Percentiles rank a stretch among this genome's conserved stretches.
Evolutionary conservation across 2,329 filamentous ascomycete species (phyloP).

Genomic region (Mycosphaerella arachidis): DNA sequence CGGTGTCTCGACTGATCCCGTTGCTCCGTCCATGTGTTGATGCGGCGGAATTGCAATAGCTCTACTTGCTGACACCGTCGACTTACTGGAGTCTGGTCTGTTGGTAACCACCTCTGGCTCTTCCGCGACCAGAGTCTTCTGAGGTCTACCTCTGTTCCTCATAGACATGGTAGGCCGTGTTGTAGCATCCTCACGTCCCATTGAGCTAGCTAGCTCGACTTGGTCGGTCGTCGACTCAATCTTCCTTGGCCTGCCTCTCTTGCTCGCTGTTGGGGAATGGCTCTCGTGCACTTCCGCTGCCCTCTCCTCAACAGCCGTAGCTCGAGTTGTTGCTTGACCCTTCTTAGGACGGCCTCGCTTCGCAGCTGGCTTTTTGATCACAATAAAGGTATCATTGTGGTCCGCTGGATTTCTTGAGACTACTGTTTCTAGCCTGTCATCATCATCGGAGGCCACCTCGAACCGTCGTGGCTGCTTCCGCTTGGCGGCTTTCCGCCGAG

Average conservation of each 20-base stretch:
- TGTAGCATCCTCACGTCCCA: not conserved
- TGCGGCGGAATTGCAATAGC: not conserved
- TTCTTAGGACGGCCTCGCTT: slow-evolving; percentile 7
- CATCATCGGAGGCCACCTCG: not conserved
- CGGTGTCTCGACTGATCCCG: not conserved
- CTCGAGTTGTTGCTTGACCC: not conserved
- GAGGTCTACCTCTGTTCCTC: not conserved
- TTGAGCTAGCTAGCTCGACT: not conserved
- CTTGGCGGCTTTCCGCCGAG: not conserved
- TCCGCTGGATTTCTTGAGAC: not conserved
- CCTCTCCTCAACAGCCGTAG: not conserved
- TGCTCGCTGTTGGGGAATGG: not conserved
- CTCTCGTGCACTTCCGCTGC: not conserved
- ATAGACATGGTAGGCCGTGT: not conserved
- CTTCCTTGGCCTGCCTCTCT: slow-evolving; percentile 10
- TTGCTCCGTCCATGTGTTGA: not conserved
- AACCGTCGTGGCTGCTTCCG: not conserved
- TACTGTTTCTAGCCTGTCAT: not conserved
- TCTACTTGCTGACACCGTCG: not conserved
- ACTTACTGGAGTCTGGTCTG: not conserved
- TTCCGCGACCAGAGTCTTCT: not conserved
- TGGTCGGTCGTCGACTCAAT: not conserved
- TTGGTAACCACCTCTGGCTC: not conserved
- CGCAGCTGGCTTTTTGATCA: not conserved
- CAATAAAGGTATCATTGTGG: slow-evolving; percentile 18